A percentile compares a stretch with the other conserved stretches of the same genome.
These are phyloP conservation scores for Beauveria sp. DNA, from an alignment of 2,329 filamentous ascomycete species.

Conservation along the genomic window DNA sequence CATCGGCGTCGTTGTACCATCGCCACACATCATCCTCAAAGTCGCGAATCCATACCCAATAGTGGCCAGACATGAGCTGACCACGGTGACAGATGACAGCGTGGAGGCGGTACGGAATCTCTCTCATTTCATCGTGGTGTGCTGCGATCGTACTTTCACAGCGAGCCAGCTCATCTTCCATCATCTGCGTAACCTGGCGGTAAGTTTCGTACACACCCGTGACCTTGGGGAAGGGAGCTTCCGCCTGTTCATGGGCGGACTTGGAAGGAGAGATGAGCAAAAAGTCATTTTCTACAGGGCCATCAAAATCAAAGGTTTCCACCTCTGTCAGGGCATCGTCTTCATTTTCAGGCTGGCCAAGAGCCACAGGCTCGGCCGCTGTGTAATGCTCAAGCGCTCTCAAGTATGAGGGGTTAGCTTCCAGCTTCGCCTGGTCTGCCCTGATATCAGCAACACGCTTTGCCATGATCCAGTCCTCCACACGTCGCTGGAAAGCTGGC, in stretches of 20 bases:
- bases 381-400: constrained; percentile 21
- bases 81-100: constrained; percentile 90
- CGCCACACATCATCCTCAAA: constrained; percentile 77
- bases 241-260: not conserved
- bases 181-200: constrained; percentile 33
- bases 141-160: constrained; percentile 21
- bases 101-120: constrained; percentile 73
- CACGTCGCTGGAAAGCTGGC: constrained; percentile 54
- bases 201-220: constrained; percentile 18
- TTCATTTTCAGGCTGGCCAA: constrained; percentile 1
- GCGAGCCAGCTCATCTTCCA: constrained; percentile 31
- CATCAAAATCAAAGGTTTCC: constrained; percentile 32
- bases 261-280: constrained; percentile 19
- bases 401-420: constrained; percentile 19
- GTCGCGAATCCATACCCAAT: constrained; percentile 95
- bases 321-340: constrained; percentile 10
- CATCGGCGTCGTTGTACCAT: constrained; percentile 85
- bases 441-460: constrained; percentile 51
- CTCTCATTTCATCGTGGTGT: constrained; percentile 43
- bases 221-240: constrained; percentile 10
- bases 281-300: constrained; percentile 29
- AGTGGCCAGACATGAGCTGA: constrained; percentile 69
- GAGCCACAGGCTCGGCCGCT: not conserved
- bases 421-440: constrained; percentile 24
- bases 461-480: constrained; percentile 69